phyloP scores from a whole-genome alignment of 1,284 basidiomycete genomes.

The Omphalotus olearius region DNA sequence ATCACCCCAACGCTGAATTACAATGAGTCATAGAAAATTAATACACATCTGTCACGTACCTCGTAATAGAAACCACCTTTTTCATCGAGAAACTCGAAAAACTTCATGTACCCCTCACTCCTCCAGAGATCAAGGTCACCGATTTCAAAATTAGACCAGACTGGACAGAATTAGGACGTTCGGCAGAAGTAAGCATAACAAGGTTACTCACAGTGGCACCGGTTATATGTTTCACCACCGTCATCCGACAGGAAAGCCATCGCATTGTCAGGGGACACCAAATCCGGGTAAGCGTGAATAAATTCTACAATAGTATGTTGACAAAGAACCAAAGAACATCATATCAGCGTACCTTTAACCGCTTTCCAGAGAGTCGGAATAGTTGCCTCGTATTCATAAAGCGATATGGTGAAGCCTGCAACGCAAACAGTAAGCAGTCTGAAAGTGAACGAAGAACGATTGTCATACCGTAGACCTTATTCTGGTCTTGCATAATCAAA shows the following conservation, averaged over 20 bases:
- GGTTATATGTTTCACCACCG: conserved; percentile 75
- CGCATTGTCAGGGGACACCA: conserved; percentile 69
- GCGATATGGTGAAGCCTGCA: conserved; percentile 77
- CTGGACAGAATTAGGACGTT: conserved; percentile 30
- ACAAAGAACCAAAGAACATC: conserved; percentile 2
- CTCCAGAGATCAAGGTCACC: conserved; percentile 83
- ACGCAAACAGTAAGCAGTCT: neutral
- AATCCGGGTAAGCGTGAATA: conserved; percentile 63
- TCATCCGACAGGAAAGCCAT: conserved; percentile 84
- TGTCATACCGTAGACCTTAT: conserved; percentile 18
- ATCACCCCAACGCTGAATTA: conserved; percentile 76
- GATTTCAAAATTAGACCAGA: conserved; percentile 93
- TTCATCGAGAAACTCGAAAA: conserved; percentile 81
- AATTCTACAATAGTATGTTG: conserved; percentile 53
- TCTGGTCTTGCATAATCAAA: conserved; percentile 71
- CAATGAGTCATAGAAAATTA: neutral
- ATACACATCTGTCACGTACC: conserved; percentile 30
- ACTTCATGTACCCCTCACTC: conserved; percentile 76
- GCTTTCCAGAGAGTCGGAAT: conserved; percentile 84
- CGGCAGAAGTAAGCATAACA: neutral
- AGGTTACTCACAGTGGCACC: conserved; percentile 75
- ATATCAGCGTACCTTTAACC: conserved; percentile 49
- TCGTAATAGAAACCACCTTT: conserved; percentile 94
- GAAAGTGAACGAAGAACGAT: neutral
- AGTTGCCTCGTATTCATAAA: conserved; percentile 84